Conservation (phyloP, 768 basidiomycete genomes). For the Suillus variegatus region DNA sequence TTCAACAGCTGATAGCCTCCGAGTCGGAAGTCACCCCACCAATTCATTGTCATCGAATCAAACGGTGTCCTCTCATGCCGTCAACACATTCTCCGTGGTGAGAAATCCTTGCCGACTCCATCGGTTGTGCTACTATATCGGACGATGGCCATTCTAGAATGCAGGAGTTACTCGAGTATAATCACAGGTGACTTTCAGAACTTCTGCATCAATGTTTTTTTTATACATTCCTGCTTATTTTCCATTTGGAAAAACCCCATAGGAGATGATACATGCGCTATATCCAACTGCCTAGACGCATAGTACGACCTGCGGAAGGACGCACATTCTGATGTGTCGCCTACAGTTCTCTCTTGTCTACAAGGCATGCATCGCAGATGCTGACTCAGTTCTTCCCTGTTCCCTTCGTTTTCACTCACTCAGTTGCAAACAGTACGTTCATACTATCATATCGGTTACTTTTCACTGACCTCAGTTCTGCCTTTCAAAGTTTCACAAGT, state of each 20-base stretch:
- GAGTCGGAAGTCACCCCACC: neutral
- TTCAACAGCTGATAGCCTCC: neutral
- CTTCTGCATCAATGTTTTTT: neutral
- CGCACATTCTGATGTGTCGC: neutral
- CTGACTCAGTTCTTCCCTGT: neutral
- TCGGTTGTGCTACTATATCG: too few relatives aligned
- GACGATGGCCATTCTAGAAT: neutral
- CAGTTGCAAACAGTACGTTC: neutral
- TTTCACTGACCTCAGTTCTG: neutral
- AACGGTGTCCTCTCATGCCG: too few relatives aligned
- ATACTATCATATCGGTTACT: neutral
- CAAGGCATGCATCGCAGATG: neutral
- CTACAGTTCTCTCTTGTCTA: neutral
- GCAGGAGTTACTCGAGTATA: neutral
- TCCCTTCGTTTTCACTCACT: too few relatives aligned
- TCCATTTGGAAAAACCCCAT: neutral
- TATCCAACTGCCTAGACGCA: neutral
- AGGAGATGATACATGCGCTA: neutral
- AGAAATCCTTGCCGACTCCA: too few relatives aligned
- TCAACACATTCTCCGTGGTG: too few relatives aligned
- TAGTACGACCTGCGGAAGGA: neutral
- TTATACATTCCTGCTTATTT: neutral
- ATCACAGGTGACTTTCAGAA: neutral
- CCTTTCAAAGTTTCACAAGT: neutral
- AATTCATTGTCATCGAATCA: neutral